Percentiles rank a stretch among this genome's conserved stretches.
These are phyloP conservation scores for Lepiota venenata DNA, from an alignment of 768 basidiomycete genomes.

Conservation along the genomic window DNA sequence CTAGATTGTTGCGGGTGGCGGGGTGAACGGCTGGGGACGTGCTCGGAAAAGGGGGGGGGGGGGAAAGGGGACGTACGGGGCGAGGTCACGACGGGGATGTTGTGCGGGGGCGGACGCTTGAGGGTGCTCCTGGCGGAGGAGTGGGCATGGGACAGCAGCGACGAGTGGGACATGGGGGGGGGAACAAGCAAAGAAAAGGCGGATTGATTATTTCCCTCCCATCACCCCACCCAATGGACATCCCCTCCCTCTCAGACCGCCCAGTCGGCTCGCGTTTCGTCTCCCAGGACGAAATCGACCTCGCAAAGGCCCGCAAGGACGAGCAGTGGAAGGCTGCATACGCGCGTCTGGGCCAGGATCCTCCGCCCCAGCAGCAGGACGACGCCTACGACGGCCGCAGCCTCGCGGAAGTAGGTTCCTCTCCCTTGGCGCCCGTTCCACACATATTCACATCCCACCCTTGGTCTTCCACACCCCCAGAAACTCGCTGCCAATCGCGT, in stretches of 20 bases:
- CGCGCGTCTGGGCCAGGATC: conserved; percentile 83
- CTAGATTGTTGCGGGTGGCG: too few species aligned
- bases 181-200: background rate
- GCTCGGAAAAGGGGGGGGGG: conserved; percentile 6
- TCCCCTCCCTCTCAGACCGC: conserved; percentile 71
- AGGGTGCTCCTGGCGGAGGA: conserved; percentile 29
- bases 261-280: conserved; percentile 84
- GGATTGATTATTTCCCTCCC: conserved; percentile 1
- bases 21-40: conserved; percentile 1
- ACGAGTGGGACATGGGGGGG: conserved; percentile 12
- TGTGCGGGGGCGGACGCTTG: conserved; percentile 39
- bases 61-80: conserved; percentile 51
- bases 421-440: conserved; percentile 16
- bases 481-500: conserved; percentile 91
- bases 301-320: conserved; percentile 65
- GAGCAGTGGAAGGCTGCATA: conserved; percentile 92
- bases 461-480: conserved; percentile 48
- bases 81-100: conserved; percentile 57
- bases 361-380: conserved; percentile 71
- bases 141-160: conserved; percentile 34
- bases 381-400: conserved; percentile 83
- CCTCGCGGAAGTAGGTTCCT: conserved; percentile 74
- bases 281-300: conserved; percentile 73
- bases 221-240: conserved; percentile 18
- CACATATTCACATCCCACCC: conserved; percentile 45